Evolutionary conservation across 108 stramenopile species (phyloP).

Genomic region (Tribonema minus): DNA sequence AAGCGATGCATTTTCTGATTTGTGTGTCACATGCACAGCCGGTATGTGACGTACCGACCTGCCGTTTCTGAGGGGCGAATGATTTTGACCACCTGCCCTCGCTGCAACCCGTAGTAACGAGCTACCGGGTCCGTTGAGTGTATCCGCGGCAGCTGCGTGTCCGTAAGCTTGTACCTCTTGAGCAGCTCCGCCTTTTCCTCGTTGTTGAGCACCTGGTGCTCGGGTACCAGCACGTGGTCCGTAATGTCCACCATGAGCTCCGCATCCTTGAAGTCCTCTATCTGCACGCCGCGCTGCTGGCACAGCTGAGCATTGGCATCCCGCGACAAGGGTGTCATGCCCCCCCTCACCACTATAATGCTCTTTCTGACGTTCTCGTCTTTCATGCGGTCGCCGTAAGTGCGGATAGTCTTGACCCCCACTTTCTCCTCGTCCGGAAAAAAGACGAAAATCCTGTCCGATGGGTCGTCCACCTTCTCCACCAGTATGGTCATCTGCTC

Average conservation of each 20-base stretch:
- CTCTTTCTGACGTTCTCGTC: conserved; percentile 49
- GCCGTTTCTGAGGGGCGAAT: conserved; percentile 98
- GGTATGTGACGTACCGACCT: conserved; percentile 97
- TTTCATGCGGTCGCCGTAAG: conserved; percentile 53
- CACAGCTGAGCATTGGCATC: conserved; percentile 47
- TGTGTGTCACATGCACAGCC: conserved; percentile 78
- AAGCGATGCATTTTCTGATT: too few relatives aligned
- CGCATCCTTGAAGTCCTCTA: conserved; percentile 94
- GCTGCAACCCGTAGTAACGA: conserved; percentile 93
- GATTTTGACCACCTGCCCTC: conserved; percentile 96
- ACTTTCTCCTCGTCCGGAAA: conserved; percentile 61
- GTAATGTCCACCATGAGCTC: conserved; percentile 98
- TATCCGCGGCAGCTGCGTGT: conserved; percentile 96
- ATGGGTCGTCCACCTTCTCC: conserved; percentile 52
- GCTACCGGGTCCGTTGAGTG: conserved; percentile 96
- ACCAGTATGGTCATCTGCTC: conserved; percentile 41
- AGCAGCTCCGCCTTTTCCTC: conserved; percentile 90
- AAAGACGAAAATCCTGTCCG: conserved; percentile 55
- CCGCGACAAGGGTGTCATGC: conserved; percentile 49
- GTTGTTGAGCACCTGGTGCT: conserved; percentile 69
- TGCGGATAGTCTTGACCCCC: conserved; percentile 55
- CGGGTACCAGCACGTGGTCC: conserved; percentile 78
- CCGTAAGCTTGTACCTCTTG: conserved; percentile 91
- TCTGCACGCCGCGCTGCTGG: conserved; percentile 33
- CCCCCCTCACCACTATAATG: conserved; percentile 53